Base-by-base conservation (phyloP, 2,329 filamentous ascomycete genomes). In the Piedraia hortae region DNA sequence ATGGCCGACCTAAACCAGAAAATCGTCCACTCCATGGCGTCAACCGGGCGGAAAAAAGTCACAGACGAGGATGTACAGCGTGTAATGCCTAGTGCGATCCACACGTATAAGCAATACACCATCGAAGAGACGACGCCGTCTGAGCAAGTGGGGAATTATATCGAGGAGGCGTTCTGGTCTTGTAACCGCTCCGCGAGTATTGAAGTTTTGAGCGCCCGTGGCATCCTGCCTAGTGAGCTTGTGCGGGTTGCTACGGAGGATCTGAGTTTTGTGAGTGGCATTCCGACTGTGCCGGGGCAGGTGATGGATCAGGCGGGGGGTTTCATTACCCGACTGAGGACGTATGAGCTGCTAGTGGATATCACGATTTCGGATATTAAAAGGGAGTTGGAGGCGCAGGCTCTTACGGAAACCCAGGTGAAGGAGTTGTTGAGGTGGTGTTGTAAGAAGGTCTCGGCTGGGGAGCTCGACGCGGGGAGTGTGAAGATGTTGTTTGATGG, bases 81-180 rank as follows among this genome's bases (percentile, higher is more conserved):
- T 24, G 63, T 75, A 21, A 56, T 82, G 37, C 69, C 75, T 0
- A 69, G 78, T 41, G 75, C 78, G 8, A 51, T 77, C 10, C 80
- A 91, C 39, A 68, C 71, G 3, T 58, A 85, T 28, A 73, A 75
- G 33, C 82, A 85, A 10, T 97, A 85, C 41, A 74, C 72, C 0
- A 89, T 85, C 33, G 59, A 58, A 16, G 75, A 90, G 37, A 91
- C 85, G 1, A 93, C 88, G 0, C 85, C 85, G 1, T 88, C 73
- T 29, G 59, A 60, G 1, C 59, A 73, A 28, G 72, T 93, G 10
- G 75, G 78, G 0, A 65, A 77, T 37, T 70, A 75, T 28, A 75
- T 97, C 23, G 80, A 91, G 38, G 75, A 91, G 45, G 74, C 78
- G 0, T 97, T 97, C 41, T 97, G 85, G 85, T 88, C 66, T 16